Evolutionary conservation across 1,139 yeast species (phyloP).

Genomic region (Arxiozyma slooffiae): DNA sequence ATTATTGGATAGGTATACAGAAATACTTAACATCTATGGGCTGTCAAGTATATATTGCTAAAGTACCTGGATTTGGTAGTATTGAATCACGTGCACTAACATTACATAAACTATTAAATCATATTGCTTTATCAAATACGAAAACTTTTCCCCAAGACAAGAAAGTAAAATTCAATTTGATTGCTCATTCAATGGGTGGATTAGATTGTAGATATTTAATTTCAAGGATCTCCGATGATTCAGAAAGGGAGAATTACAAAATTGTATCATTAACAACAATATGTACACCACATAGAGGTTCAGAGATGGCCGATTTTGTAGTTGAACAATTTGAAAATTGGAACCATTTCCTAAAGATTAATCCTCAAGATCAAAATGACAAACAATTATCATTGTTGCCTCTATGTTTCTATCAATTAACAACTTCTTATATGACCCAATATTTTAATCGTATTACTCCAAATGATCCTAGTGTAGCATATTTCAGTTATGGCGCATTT

Average conservation of each 20-base stretch:
- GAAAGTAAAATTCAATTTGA: slow-evolving; percentile 48
- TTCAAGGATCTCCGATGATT: slow-evolving; percentile 35
- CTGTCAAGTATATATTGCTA: slow-evolving; percentile 58
- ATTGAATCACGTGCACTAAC: slow-evolving; percentile 59
- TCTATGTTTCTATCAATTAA: slow-evolving; percentile 47
- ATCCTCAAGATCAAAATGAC: slow-evolving; percentile 4
- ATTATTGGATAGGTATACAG: slow-evolving; percentile 77
- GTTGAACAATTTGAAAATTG: slow-evolving; percentile 31
- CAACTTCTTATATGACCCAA: slow-evolving; percentile 42
- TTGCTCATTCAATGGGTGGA: slow-evolving; percentile 97
- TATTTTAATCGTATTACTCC: slow-evolving; percentile 43
- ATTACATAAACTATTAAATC: slow-evolving; percentile 45
- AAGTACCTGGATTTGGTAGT: slow-evolving; percentile 75
- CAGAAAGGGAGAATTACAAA: slow-evolving; percentile 35
- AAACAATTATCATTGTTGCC: slow-evolving; percentile 30
- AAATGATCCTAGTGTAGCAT: slow-evolving; percentile 54
- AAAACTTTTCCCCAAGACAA: neutral
- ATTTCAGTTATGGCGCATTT: slow-evolving; percentile 76
- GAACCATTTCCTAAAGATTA: slow-evolving; percentile 10
- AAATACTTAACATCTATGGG: slow-evolving; percentile 53
- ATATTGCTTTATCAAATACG: slow-evolving; percentile 17
- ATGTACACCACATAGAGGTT: slow-evolving; percentile 82
- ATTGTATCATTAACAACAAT: slow-evolving; percentile 71
- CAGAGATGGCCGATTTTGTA: slow-evolving; percentile 70
- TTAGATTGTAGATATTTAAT: slow-evolving; percentile 72